These are phyloP conservation scores for Phytopythium mirpurense DNA, from an alignment of 352 stramenopile genomes.

Conservation along the genomic window DNA sequence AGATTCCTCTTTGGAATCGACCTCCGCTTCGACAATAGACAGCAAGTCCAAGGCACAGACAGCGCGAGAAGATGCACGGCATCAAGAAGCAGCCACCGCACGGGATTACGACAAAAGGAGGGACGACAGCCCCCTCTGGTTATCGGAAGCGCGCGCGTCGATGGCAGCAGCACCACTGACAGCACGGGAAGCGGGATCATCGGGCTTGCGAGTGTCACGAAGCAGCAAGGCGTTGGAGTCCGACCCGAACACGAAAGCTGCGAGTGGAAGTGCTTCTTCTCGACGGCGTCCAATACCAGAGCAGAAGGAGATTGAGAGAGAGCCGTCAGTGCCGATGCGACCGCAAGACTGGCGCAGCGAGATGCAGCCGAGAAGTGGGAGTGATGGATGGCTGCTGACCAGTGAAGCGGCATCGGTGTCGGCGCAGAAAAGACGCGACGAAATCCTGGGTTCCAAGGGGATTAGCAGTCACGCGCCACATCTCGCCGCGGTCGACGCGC, in stretches of 20 bases:
- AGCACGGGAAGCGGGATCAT: neutral
- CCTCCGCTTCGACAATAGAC: neutral
- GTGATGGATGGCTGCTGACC: neutral
- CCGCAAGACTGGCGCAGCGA: neutral
- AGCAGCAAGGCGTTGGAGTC: neutral
- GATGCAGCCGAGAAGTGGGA: neutral
- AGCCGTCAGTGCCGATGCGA: neutral
- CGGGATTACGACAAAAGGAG: neutral
- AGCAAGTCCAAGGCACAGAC: neutral
- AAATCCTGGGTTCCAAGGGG: neutral
- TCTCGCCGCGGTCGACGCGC: conserved; percentile 14
- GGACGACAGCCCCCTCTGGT: conserved; percentile 5
- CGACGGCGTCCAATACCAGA: neutral
- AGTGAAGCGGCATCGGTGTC: neutral
- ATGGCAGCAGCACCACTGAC: neutral
- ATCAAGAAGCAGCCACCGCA: neutral
- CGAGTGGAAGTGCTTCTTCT: neutral
- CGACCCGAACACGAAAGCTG: neutral
- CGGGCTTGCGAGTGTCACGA: neutral
- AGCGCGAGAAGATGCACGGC: neutral
- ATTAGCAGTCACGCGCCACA: neutral
- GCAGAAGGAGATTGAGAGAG: neutral
- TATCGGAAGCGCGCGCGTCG: neutral
- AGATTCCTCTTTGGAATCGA: neutral
- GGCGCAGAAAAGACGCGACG: neutral